Evolutionary conservation across 306 rosid species (phyloP), one percentile per base, ranked within the genome.

Genomic region (Rosa lucieae): DNA sequence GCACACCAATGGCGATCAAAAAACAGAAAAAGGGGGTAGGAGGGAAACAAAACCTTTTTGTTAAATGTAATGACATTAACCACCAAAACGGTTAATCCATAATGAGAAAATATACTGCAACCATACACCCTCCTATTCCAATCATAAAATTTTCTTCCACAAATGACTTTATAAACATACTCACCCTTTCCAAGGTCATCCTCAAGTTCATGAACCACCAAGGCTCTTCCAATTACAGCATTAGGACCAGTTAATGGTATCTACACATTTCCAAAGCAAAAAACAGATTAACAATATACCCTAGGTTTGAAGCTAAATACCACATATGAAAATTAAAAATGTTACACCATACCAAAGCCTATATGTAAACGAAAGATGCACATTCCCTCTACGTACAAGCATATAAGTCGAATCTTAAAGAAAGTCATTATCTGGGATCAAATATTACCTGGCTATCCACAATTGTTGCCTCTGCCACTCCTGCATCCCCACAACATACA

Each of bases 101-200:
- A 56, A 56, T 56, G 62, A 56, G n/a, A 20, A 8, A 20, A 53
- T 1, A 21, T 4, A 23, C 40, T 29, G 40, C 40, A 21, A 59
- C 55, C 53, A 74, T 62, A 32, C 32, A 62, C 77, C 12, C 10
- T 44, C 21, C 15, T 26, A 32, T 14, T 65, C 44, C 5, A 35
- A 13, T 65, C 4, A 65, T 5, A 18, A 75, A 26, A 14, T 46
- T 26, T 75, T 61, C 55, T 59, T 61, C 56, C 15, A 48, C 66
- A 72, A 20, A 63, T 58, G 8, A 73, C 49, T 53, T 32, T 75
- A 73, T 7, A 61, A 77, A 73, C 49, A 78, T 58, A 62, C 89
- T 78, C 79, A 89, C 98, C 97, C 73, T 93, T 93, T 73, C 98
- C 98, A 58, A 93, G 97, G 62, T 93, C 98, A 76, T 93, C 98